Percentiles rank a stretch among this genome's conserved stretches.
These are phyloP conservation scores for Glycyrrhiza uralensis DNA, from an alignment of 306 rosid genomes.

Conservation along the genomic window DNA sequence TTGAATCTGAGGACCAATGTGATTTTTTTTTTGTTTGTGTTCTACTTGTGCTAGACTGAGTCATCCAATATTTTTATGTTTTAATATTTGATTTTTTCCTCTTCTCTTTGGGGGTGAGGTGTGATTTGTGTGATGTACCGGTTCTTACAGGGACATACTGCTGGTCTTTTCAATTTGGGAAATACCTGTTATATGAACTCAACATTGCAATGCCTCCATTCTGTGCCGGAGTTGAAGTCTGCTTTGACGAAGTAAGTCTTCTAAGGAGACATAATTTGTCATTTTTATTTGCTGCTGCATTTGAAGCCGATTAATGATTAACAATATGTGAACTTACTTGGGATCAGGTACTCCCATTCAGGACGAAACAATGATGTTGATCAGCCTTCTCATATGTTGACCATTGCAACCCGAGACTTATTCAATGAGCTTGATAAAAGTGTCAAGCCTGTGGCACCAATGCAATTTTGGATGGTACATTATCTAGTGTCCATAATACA, in stretches of 20 bases:
- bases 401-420: slow-evolving; percentile 86
- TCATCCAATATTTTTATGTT: neutral
- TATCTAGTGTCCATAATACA: slow-evolving; percentile 12
- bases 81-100: slow-evolving; percentile 8
- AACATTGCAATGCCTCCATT: slow-evolving; percentile 95
- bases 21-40: slow-evolving; percentile 2
- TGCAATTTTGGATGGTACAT: slow-evolving; percentile 99
- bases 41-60: neutral
- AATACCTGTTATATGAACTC: slow-evolving; percentile 99
- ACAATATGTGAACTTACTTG: slow-evolving; percentile 29
- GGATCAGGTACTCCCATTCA: slow-evolving; percentile 67
- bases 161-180: slow-evolving; percentile 96
- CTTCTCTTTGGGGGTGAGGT: neutral
- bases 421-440: slow-evolving; percentile 88
- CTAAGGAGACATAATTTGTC: neutral
- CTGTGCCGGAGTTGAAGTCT: slow-evolving; percentile 96
- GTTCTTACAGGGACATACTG: slow-evolving; percentile 72
- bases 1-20: neutral
- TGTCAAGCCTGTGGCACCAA: slow-evolving; percentile 92
- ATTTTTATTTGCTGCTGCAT: slow-evolving; percentile 25
- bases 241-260: slow-evolving; percentile 74
- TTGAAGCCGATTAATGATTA: slow-evolving; percentile 5
- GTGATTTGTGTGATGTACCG: neutral
- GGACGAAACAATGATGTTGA: slow-evolving; percentile 81
- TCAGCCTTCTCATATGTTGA: slow-evolving; percentile 88